A percentile compares a stretch with the other conserved stretches of the same genome.
These are phyloP conservation scores for Cryptosporidium meleagridis DNA, from an alignment of 169 alveolate genomes.

Conservation along the genomic window DNA sequence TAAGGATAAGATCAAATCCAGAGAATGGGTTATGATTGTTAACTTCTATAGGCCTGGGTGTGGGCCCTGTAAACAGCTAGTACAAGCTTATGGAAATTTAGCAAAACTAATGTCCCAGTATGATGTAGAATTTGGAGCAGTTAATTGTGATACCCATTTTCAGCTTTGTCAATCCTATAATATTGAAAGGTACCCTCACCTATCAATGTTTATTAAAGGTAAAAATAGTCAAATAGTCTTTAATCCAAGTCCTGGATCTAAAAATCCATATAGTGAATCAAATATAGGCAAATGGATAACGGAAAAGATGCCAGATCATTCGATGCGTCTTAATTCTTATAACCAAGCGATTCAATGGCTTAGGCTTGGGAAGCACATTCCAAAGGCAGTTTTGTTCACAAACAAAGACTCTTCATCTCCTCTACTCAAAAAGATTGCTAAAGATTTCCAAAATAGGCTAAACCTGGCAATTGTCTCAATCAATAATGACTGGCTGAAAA, in stretches of 20 bases:
- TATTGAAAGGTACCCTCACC: conserved; percentile 79
- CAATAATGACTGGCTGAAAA: conserved; percentile 24
- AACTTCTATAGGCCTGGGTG: conserved; percentile 83
- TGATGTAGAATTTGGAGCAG: conserved; percentile 83
- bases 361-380: conserved; percentile 35
- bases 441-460: conserved; percentile 53
- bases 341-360: conserved; percentile 55
- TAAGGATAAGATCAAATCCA: conserved; percentile 45
- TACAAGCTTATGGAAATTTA: conserved; percentile 79
- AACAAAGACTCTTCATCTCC: conserved; percentile 56
- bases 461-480: conserved; percentile 48
- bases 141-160: conserved; percentile 85
- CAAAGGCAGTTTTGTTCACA: conserved; percentile 70
- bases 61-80: conserved; percentile 81
- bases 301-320: conserved; percentile 64
- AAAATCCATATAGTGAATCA: conserved; percentile 45
- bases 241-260: conserved; percentile 25
- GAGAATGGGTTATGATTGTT: conserved; percentile 77
- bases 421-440: conserved; percentile 62
- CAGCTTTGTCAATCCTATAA: conserved; percentile 87
- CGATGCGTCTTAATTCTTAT: conserved; percentile 22
- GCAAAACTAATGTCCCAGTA: conserved; percentile 85
- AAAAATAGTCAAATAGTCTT: conserved; percentile 36
- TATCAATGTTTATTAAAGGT: conserved; percentile 61
- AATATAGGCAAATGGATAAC: conserved; percentile 70